phyloP scores from a whole-genome alignment of 768 basidiomycete genomes.

The Sarcodon sp. region DNA sequence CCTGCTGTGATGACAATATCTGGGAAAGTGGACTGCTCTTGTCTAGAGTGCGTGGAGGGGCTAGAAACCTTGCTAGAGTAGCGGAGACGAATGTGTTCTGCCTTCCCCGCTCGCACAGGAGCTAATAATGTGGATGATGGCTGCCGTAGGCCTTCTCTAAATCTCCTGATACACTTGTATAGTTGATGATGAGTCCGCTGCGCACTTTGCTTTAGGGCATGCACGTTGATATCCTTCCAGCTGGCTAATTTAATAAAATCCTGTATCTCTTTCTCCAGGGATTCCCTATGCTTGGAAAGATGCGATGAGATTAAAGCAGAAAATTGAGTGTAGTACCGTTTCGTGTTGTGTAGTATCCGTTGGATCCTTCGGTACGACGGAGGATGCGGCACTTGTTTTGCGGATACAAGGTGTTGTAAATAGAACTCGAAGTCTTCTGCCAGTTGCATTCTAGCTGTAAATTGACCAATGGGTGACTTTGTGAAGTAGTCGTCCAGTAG shows the following conservation, averaged over 20 bases:
- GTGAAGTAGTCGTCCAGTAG: conserved; percentile 74
- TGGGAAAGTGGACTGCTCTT: background rate
- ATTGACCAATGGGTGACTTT: conserved; percentile 77
- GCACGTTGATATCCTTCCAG: conserved; percentile 96
- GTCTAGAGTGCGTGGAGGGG: background rate
- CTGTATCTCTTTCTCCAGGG: conserved; percentile 69
- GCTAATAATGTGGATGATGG: conserved; percentile 30
- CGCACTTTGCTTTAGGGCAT: conserved; percentile 86
- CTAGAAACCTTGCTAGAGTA: background rate
- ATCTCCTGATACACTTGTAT: conserved; percentile 84
- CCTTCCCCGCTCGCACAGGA: too few species aligned
- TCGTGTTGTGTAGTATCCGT: conserved; percentile 47
- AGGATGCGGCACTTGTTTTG: conserved; percentile 9
- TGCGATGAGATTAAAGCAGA: conserved; percentile 37
- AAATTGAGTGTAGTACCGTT: conserved; percentile 55
- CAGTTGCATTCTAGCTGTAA: conserved; percentile 48
- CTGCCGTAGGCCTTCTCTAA: conserved; percentile 78
- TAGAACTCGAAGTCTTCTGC: conserved; percentile 56
- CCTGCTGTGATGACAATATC: conserved; percentile 1
- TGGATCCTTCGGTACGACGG: conserved; percentile 24
- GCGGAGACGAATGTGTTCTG: background rate
- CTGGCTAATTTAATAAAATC: conserved; percentile 90
- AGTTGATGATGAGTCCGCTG: conserved; percentile 83
- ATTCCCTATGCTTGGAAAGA: conserved; percentile 18
- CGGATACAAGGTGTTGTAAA: conserved; percentile 19